Evolutionary conservation across 768 basidiomycete genomes (phyloP).

Genomic region (Xerocomellus dryophilus): DNA sequence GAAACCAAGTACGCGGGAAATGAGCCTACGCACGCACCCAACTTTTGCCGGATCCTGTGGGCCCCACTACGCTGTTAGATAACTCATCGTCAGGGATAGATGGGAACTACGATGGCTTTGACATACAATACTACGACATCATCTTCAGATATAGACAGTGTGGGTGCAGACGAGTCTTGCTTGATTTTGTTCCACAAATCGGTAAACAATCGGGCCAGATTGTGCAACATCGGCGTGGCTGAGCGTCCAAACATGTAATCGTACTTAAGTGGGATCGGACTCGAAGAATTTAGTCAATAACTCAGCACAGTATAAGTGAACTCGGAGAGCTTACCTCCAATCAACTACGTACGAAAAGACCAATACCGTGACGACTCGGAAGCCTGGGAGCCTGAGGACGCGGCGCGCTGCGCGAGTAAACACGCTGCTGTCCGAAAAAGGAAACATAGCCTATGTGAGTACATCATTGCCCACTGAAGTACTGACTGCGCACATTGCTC

Average conservation of each 20-base stretch:
- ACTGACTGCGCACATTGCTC: no score
- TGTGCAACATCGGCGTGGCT: background rate
- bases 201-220: background rate
- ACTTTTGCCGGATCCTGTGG: conserved; percentile 21
- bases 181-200: conserved; percentile 15
- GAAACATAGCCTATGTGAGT: no score
- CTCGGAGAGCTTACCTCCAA: no score
- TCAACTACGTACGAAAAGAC: no score
- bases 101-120: background rate
- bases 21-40: conserved; percentile 10
- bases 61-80: conserved; percentile 13
- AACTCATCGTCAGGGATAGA: background rate
- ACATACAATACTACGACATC: conserved; percentile 25
- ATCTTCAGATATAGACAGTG: conserved; percentile 5
- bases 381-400: no score
- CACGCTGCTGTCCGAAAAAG: no score
- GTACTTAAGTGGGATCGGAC: background rate
- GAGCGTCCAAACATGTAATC: background rate
- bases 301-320: no score
- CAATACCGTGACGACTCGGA: no score
- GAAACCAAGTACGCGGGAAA: background rate
- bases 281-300: background rate
- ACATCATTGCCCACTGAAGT: no score
- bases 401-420: no score
- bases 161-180: background rate